These are phyloP conservation scores for Yamadazyma kitorensis DNA, from an alignment of 805 yeast genomes.

Conservation along the genomic window DNA sequence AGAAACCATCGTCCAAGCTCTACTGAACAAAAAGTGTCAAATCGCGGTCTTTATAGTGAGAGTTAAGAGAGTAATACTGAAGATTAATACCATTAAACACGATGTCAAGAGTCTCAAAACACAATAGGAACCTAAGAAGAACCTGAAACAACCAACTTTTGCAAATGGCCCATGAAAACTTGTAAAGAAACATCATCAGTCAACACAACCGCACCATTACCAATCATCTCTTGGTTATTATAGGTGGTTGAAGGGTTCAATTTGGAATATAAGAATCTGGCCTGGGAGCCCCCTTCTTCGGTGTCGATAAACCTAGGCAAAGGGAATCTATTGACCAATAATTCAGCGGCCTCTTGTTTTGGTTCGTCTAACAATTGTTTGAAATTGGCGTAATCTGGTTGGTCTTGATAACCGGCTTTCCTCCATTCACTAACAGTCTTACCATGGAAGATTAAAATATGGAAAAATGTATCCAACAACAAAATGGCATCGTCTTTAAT, in stretches of 20 bases:
- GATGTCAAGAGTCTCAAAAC: background rate
- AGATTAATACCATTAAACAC: background rate
- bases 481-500: slow-evolving; percentile 56
- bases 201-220: slow-evolving; percentile 35
- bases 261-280: slow-evolving; percentile 67
- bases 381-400: slow-evolving; percentile 85
- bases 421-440: slow-evolving; percentile 95
- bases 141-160: slow-evolving; percentile 29
- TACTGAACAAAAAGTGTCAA: no score
- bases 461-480: slow-evolving; percentile 84
- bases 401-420: slow-evolving; percentile 89
- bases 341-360: slow-evolving; percentile 85
- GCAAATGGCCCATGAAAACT: slow-evolving; percentile 54
- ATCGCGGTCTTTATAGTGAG: background rate
- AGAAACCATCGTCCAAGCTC: background rate
- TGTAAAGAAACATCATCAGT: slow-evolving; percentile 63
- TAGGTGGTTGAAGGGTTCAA: slow-evolving; percentile 60
- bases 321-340: slow-evolving; percentile 93
- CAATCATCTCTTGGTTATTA: slow-evolving; percentile 26
- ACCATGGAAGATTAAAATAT: slow-evolving; percentile 93
- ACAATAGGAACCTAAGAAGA: slow-evolving; percentile 6
- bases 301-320: slow-evolving; percentile 80
- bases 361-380: slow-evolving; percentile 85
- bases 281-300: slow-evolving; percentile 75
- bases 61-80: background rate